Base-by-base conservation (phyloP, 805 yeast genomes). In the Lipomyces spencermartinsiae region DNA sequence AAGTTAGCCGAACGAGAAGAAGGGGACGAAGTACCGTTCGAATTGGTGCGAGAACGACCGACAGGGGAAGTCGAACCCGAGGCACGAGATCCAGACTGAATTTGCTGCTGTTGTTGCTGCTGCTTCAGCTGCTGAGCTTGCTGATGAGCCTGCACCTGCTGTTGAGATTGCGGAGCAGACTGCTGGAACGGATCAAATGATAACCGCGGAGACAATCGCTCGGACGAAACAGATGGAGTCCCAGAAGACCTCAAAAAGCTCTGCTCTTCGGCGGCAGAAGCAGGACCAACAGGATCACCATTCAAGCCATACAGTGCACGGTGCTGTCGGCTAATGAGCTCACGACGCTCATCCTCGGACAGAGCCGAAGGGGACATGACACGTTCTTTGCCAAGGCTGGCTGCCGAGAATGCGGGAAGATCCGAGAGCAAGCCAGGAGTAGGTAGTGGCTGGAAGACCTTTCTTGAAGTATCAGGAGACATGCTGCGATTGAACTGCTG, bases 301-400 rank as follows among this genome's bases (percentile, higher is more conserved):
- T 55, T 56, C 29, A 64, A 12, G 25, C 64, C 64, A 56, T 71
- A 71, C 31, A 71, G 59, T 25, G 71, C 69, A 56, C 73, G 71
- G 37, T 71, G 69, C 62, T 71, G 73, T 25, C 73, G 73, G 61
- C 37, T 59, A 33, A 66, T 53, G 9, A 68, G n/a, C 46, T 70
- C 73, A 37, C 73, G 73, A 34, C 72, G 71, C 7, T 71, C 73
- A 34, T 69, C 73, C 25, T 71, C 73, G 16, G 71, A 68, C 54
- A 70, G 35, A 10, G 71, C 65, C 22, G 70, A 62, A 4, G 73
- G 71, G n/a, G 68, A 64, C 70, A 69, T 66, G 35, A 69, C 71
- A 12, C 69, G 66, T 33, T 69, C 70, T 65, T 68, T 68, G 14
- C 55, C 60, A 56, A 68, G 37, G 37, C 60, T 58, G 1, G 53